Base-by-base conservation (phyloP, 2,329 filamentous ascomycete genomes). In the Penicillium glabrum region DNA sequence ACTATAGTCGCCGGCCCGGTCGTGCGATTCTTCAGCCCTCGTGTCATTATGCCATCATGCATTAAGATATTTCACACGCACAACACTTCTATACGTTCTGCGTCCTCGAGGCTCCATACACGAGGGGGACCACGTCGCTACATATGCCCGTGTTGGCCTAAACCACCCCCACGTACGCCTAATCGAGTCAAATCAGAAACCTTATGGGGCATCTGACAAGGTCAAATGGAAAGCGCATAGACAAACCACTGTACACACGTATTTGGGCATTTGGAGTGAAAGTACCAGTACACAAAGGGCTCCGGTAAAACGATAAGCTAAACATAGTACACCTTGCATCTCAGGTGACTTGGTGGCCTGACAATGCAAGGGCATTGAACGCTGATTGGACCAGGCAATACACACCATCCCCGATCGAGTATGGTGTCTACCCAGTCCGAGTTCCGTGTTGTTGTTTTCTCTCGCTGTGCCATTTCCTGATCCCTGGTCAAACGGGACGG, bases 271-370 rank as follows among this genome's bases (percentile, higher is more conserved):
- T n/a, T 26, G 46, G 21, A 21, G 7, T 3, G 24, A 39, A 35
- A 27, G 37, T 43, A 50, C 21, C 47, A 56, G 41, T 43, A 51
- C 53, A 46, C 21, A 45, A 46, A 19, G 47, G 19, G 51, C 52
- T 48, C 45, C 52, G 26, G 26, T 46, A 19, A 19, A 31, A 26
- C 35, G 27, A 49, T 46, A 46, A 53, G 48, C 62, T 66, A 66
- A 63, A 62, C 59, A 57, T 66, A 66, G 63, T 44, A 65, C 62
- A 62, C 59, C 63, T 65, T 66, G 56, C 63, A 65, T 60, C 60
- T 63, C 61, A 65, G 51, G 56, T 65, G 64, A 64, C 59, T 54
- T 57, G 58, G 64, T 64, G 56, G 59, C 61, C 64, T 61, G 58
- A 65, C 61, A 45, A 61, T 64, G 62, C 51, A 66, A 63, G 63